Conservation (phyloP, 352 stramenopile genomes). For the Elongisporangium undulatum region DNA sequence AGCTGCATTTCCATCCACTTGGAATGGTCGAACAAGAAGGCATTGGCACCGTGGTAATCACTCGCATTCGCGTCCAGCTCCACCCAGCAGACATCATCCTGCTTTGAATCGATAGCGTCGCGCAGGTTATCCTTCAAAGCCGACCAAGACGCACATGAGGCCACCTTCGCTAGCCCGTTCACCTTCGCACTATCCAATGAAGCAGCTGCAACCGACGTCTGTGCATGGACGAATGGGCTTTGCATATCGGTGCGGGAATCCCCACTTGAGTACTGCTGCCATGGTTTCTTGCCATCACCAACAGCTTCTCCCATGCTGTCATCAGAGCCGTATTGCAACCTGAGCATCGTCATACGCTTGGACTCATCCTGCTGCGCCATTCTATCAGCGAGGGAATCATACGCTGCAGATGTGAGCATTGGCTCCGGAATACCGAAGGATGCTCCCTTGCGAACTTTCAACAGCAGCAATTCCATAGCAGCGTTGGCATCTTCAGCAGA, state of each 20-base stretch:
- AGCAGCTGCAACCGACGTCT: conserved; percentile 5
- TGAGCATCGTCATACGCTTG: conserved; percentile 24
- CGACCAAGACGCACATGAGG: conserved; percentile 26
- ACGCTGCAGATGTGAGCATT: conserved; percentile 31
- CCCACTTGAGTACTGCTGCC: conserved; percentile 66
- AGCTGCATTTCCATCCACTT: conserved; percentile 64
- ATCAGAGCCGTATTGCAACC: conserved; percentile 1
- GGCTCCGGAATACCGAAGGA: conserved; percentile 63
- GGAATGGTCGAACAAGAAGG: conserved; percentile 62
- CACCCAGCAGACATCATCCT: conserved; percentile 65
- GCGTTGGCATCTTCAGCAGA: conserved; percentile 79
- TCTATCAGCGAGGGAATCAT: conserved; percentile 70
- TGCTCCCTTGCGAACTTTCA: conserved; percentile 68
- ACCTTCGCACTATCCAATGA: not conserved
- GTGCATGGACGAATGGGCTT: conserved; percentile 50
- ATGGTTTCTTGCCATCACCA: conserved; percentile 41
- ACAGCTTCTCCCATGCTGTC: conserved; percentile 7
- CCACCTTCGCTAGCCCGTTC: conserved; percentile 18
- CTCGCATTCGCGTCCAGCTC: conserved; percentile 44
- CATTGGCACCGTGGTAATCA: conserved; percentile 22
- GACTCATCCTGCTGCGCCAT: conserved; percentile 35
- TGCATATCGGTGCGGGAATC: conserved; percentile 42
- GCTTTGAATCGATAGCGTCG: conserved; percentile 10
- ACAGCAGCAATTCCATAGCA: conserved; percentile 68
- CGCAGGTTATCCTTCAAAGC: conserved; percentile 30